Percentiles rank a stretch among this genome's conserved stretches.
These are phyloP conservation scores for apple (Malus domestica) DNA, from an alignment of 306 rosid genomes.

Conservation along the genomic window ASM211411v1 NC_041799.1:36158001-36158500, in stretches of 20 bases:
- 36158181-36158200: slow-evolving; percentile 71
- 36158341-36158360: slow-evolving; percentile 78
- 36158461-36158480: slow-evolving; percentile 87
- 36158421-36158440: slow-evolving; percentile 57
- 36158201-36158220: slow-evolving; percentile 53
- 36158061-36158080: slow-evolving; percentile 96
- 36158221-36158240: slow-evolving; percentile 75
- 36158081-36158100: slow-evolving; percentile 46
- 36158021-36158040: slow-evolving; percentile 97
- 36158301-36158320: slow-evolving; percentile 34
- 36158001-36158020: slow-evolving; percentile 84
- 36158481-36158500: slow-evolving; percentile 76
- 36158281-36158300: slow-evolving; percentile 70
- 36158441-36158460: slow-evolving; percentile 83
- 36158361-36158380: slow-evolving; percentile 79
- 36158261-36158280: slow-evolving; percentile 77
- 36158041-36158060: slow-evolving; percentile 82
- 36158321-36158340: slow-evolving; percentile 76
- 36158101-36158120: slow-evolving; percentile 25
- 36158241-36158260: slow-evolving; percentile 62
- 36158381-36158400: slow-evolving; percentile 86
- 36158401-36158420: slow-evolving; percentile 66
- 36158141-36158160: slow-evolving; percentile 3
- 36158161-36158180: slow-evolving; percentile 10
- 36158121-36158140: neutral